Conservation (phyloP, 2,329 filamentous ascomycete species). For the Amesomyces nigricolor region DNA sequence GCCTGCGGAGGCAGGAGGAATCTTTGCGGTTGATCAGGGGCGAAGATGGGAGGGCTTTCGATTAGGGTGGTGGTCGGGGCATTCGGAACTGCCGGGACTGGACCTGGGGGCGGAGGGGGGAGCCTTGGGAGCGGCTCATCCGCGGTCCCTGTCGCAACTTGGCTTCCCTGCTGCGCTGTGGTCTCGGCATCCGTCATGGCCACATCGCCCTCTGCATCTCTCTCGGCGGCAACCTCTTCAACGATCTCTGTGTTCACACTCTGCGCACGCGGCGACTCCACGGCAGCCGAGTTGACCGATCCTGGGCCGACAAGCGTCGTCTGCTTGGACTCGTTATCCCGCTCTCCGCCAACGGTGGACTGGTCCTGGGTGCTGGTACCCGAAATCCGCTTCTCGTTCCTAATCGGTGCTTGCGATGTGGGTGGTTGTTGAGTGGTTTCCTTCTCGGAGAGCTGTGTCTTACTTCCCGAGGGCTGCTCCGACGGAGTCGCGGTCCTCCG, state of each 20-base stretch:
- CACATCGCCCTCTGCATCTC: conserved; percentile 55
- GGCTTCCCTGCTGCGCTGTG: conserved; percentile 41
- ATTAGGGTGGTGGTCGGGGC: conserved; percentile 34
- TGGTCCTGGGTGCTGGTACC: conserved; percentile 45
- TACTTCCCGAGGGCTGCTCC: conserved; percentile 41
- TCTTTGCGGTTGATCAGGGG: conserved; percentile 48
- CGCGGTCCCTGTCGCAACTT: conserved; percentile 31
- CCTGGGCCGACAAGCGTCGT: conserved; percentile 32
- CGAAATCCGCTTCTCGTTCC: conserved; percentile 41
- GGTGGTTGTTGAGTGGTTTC: conserved; percentile 35
- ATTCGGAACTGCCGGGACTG: conserved; percentile 34
- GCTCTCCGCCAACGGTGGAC: conserved; percentile 35
- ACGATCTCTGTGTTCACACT: conserved; percentile 24
- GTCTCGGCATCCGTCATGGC: conserved; percentile 61
- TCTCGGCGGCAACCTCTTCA: conserved; percentile 27
- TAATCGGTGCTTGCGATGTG: conserved; percentile 32
- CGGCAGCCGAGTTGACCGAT: conserved; percentile 34
- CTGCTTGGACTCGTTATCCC: conserved; percentile 44
- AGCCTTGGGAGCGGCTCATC: conserved; percentile 38
- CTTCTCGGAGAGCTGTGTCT: conserved; percentile 46
- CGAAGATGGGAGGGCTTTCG: conserved; percentile 39
- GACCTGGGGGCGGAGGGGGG: conserved; percentile 44
- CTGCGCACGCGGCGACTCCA: conserved; percentile 35
- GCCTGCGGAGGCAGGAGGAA: conserved; percentile 77
- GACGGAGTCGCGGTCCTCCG: conserved; percentile 48